A percentile compares a stretch with the other conserved stretches of the same genome.
Evolutionary conservation across 345 rosid genomes (phyloP).

Genomic region (Rhodomyrtus tomentosa): DNA sequence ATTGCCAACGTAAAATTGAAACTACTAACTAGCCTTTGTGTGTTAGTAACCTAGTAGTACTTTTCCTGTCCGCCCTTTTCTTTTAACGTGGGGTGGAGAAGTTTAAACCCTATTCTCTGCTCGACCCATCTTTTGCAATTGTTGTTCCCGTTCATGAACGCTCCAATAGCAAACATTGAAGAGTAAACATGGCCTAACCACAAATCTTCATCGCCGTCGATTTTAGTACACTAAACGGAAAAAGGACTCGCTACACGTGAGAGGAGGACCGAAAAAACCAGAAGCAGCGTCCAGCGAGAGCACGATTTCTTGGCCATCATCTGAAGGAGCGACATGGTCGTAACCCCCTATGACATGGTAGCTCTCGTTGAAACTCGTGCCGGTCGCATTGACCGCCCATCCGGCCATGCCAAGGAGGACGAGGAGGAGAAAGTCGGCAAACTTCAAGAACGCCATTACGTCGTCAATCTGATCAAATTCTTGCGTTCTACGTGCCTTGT

Average conservation of each 20-base stretch:
- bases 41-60: too few relatives aligned
- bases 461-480: not conserved
- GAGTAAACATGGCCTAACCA: not conserved
- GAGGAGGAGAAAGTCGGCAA: not conserved
- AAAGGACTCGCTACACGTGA: not conserved
- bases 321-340: conserved; percentile 9
- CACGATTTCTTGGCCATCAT: conserved; percentile 23
- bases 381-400: not conserved
- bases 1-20: not conserved
- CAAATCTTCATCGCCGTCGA: not conserved
- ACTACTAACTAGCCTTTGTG: not conserved
- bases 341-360: conserved; percentile 28
- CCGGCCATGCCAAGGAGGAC: not conserved
- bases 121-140: not conserved
- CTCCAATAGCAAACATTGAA: not conserved
- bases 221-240: not conserved
- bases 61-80: not conserved
- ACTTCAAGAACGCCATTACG: not conserved
- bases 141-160: not conserved
- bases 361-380: conserved; percentile 6
- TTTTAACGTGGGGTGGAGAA: not conserved
- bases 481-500: not conserved
- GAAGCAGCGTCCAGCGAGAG: conserved; percentile 41
- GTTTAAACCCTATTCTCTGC: not conserved
- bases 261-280: conserved; percentile 9